Percentiles rank a stretch among this genome's conserved stretches.
Conservation (phyloP, 106 monocot species). For the Chionographis japonica region DNA sequence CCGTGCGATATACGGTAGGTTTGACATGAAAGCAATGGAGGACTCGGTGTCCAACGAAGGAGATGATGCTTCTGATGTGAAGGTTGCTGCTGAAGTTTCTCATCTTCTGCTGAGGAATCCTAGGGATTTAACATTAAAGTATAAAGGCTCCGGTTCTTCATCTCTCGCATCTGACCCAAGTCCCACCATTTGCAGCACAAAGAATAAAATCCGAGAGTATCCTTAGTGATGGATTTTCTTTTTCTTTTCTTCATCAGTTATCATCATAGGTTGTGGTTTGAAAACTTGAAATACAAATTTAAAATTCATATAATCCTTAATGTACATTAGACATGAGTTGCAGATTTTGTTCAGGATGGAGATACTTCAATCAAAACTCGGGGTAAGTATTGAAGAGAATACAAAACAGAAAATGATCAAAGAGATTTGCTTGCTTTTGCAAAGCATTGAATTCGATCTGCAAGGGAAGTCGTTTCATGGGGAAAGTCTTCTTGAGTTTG, state of each 20-base stretch:
- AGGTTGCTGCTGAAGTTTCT: constrained; percentile 49
- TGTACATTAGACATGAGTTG: constrained; percentile 64
- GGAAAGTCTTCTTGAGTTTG: constrained; percentile 75
- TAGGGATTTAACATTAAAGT: constrained; percentile 62
- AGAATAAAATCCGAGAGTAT: constrained; percentile 81
- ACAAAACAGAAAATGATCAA: constrained; percentile 56
- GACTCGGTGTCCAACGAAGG: constrained; percentile 2
- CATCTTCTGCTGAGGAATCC: constrained; percentile 63
- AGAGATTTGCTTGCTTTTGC: constrained; percentile 84
- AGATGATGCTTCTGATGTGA: constrained; percentile 19
- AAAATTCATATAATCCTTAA: constrained; percentile 33
- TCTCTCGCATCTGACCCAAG: constrained; percentile 11
- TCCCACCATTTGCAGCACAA: constrained; percentile 13
- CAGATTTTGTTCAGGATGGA: constrained; percentile 97
- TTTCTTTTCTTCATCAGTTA: background rate
- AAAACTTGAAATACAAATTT: background rate
- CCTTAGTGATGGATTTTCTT: constrained; percentile 25
- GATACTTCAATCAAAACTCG: constrained; percentile 53
- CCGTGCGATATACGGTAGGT: constrained; percentile 35
- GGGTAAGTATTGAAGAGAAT: constrained; percentile 30
- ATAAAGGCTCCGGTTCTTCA: constrained; percentile 38
- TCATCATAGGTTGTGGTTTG: background rate
- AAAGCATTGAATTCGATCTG: constrained; percentile 79
- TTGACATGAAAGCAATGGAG: constrained; percentile 11
- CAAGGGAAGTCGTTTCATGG: constrained; percentile 57